phyloP scores from a whole-genome alignment of 352 stramenopile genomes.

The Globisporangium parvum region DNA sequence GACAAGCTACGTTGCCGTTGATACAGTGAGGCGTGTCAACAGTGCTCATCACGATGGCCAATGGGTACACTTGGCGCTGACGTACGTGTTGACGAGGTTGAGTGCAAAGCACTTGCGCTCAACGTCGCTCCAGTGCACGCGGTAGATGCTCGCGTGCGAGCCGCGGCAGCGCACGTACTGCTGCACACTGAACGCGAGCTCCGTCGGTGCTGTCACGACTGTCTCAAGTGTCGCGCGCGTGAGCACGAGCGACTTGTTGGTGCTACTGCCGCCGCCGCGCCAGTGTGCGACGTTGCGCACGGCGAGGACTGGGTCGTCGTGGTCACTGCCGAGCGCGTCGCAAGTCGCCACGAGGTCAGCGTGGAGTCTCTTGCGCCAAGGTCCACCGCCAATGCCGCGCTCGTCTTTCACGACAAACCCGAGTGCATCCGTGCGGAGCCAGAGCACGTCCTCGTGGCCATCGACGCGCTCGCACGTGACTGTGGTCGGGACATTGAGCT shows the following conservation, averaged over 20 bases:
- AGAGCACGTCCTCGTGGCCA: slow-evolving; percentile 49
- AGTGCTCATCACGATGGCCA: background rate
- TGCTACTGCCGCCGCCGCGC: slow-evolving; percentile 30
- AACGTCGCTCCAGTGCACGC: slow-evolving; percentile 47
- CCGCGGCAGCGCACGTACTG: slow-evolving; percentile 69
- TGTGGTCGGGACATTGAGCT: slow-evolving; percentile 53
- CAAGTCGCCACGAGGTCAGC: slow-evolving; percentile 24
- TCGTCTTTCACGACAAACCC: slow-evolving; percentile 47
- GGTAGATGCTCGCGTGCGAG: slow-evolving; percentile 62
- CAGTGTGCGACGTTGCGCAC: slow-evolving; percentile 52
- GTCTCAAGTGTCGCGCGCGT: slow-evolving; percentile 49
- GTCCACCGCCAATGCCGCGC: slow-evolving; percentile 18
- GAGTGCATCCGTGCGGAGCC: slow-evolving; percentile 39
- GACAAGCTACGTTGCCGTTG: too few relatives aligned
- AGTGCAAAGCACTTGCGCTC: slow-evolving; percentile 59
- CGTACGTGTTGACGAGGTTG: slow-evolving; percentile 72
- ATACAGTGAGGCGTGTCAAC: background rate
- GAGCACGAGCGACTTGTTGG: slow-evolving; percentile 57
- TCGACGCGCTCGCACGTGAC: slow-evolving; percentile 53
- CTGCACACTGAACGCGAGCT: slow-evolving; percentile 59
- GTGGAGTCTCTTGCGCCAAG: slow-evolving; percentile 58
- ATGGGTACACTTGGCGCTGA: background rate
- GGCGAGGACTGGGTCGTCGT: slow-evolving; percentile 38
- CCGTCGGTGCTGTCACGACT: slow-evolving; percentile 44
- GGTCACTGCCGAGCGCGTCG: slow-evolving; percentile 7